Evolutionary conservation across 352 stramenopile genomes (phyloP), one percentile per base, ranked within the genome.

Genomic region (Aphanomyces stellatus): DNA sequence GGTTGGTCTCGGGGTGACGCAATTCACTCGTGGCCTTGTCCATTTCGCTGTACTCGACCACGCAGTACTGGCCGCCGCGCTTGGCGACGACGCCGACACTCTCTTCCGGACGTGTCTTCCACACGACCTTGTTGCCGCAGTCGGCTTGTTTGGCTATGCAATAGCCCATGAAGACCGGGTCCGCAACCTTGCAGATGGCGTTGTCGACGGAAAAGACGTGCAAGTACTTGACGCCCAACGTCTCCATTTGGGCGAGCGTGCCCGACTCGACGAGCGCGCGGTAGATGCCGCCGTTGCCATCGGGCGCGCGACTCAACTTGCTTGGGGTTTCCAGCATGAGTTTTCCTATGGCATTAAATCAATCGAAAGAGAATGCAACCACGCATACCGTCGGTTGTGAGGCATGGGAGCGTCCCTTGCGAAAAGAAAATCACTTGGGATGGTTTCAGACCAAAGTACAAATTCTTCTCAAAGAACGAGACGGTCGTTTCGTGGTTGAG

Each of bases 191-290:
- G 35, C 96, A 96, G 11, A 99, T 75, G 25, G 88, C 91, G 78
- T 99, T 99, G 75, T 99, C 97, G 49, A 99, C 96, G 1, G 88
- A 97, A 78, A 98, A 99, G 2, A 96, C 91, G 75, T 99, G 95
- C 62, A 99, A 70, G 71, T 98, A 96, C 74, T 98, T 81, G 48
- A 99, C 90, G 2, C 92, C 93, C 5, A 73, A 65, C 8, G 69
- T 27, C 42, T 85, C 72, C 77, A 99, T 91, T 33, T 96, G 77
- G 4, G 72, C 69, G 11, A 99, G 74, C 8, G 90, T 81, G 4
- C 96, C 96, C 46, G 80, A 95, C 17, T 78, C 76, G 17, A 88
- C 71, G 34, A 99, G 74, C 30, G 97, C 91, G 53, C 88, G 86
- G 74, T 99, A 99, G 43, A 96, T 81, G 13, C 97, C 96, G 22